Evolutionary conservation across 805 yeast species (phyloP).

Genomic region (Saturnispora galanensis): DNA sequence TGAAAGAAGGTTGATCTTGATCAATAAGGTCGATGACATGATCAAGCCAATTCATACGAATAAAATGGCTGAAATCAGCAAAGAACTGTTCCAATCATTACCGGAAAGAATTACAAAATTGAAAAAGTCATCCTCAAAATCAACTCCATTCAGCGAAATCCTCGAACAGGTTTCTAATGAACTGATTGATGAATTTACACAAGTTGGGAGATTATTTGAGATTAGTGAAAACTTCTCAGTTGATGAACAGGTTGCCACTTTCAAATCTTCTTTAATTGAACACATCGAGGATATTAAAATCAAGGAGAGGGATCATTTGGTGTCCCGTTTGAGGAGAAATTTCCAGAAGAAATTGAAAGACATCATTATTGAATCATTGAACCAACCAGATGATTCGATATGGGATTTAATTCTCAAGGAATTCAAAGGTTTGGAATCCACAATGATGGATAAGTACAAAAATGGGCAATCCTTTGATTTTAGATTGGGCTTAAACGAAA

Average conservation of each 20-base stretch:
- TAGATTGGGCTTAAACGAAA: constrained; percentile 46
- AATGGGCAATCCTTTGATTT: constrained; percentile 40
- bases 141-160: constrained; percentile 19
- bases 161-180: constrained; percentile 16
- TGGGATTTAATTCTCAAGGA: constrained; percentile 52
- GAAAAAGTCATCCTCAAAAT: constrained; percentile 13
- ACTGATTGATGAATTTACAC: constrained; percentile 21
- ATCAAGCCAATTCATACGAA: constrained; percentile 35
- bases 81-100: constrained; percentile 26
- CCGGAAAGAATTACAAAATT: constrained; percentile 16
- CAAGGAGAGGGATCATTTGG: constrained; percentile 34
- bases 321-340: constrained; percentile 36
- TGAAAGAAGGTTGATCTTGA: constrained; percentile 46
- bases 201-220: constrained; percentile 27
- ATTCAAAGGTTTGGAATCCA: constrained; percentile 27
- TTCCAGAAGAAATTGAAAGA: constrained; percentile 41
- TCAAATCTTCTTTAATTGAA: constrained; percentile 3
- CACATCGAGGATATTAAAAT: constrained; percentile 24
- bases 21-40: constrained; percentile 36
- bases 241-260: constrained; percentile 18
- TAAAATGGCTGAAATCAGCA: constrained; percentile 31
- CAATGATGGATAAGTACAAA: constrained; percentile 6
- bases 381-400: constrained; percentile 38
- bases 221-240: constrained; percentile 26
- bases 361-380: constrained; percentile 36